A percentile compares a stretch with the other conserved stretches of the same genome.
Conservation (phyloP, 2,329 filamentous ascomycete genomes). For the Monosporascus sp. region DNA sequence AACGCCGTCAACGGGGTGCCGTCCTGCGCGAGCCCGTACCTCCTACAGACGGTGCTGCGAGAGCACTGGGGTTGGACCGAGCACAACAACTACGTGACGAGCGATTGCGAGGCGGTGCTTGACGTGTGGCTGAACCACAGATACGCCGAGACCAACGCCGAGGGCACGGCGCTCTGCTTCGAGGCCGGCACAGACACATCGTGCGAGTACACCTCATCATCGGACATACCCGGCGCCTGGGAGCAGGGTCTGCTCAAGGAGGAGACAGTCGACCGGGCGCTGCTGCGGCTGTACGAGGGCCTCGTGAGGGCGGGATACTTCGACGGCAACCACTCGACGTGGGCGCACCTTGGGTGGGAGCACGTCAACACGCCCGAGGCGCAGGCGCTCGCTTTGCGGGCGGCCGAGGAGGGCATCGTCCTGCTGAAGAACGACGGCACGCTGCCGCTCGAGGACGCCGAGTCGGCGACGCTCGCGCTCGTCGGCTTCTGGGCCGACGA, state of each 20-base stretch:
- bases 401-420: slow-evolving; percentile 42
- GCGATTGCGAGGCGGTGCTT: slow-evolving; percentile 59
- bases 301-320: slow-evolving; percentile 55
- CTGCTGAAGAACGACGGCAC: slow-evolving; percentile 51
- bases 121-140: slow-evolving; percentile 46
- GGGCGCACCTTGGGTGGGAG: slow-evolving; percentile 46
- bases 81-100: slow-evolving; percentile 57
- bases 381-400: slow-evolving; percentile 50
- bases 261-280: slow-evolving; percentile 40
- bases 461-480: slow-evolving; percentile 50
- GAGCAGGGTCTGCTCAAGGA: slow-evolving; percentile 34
- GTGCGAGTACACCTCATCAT: slow-evolving; percentile 24
- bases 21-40: slow-evolving; percentile 57
- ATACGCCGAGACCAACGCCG: slow-evolving; percentile 28
- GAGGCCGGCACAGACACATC: slow-evolving; percentile 33
- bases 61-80: slow-evolving; percentile 42
- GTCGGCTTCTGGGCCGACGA: no score
- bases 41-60: no score
- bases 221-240: slow-evolving; percentile 24
- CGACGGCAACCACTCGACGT: slow-evolving; percentile 39
- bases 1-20: slow-evolving; percentile 63
- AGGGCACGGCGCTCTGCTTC: slow-evolving; percentile 28
- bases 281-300: slow-evolving; percentile 47
- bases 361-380: slow-evolving; percentile 52
- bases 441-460: slow-evolving; percentile 43